Percentiles rank a stretch among this genome's conserved stretches.
phyloP scores from a whole-genome alignment of 169 alveolate genomes.

The Plasmodium knowlesi region DNA sequence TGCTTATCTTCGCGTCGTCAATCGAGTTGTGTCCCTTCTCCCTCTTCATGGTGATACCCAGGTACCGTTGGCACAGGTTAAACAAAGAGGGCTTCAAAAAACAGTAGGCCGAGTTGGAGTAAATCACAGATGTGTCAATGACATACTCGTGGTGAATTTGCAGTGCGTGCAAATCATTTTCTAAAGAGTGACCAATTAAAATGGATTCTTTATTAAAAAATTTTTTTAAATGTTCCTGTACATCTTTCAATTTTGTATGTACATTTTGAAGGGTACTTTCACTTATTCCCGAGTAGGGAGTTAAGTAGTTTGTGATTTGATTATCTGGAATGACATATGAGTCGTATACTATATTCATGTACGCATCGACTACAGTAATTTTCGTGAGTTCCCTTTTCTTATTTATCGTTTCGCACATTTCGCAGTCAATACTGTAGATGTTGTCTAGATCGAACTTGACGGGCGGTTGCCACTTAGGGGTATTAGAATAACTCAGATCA shows the following conservation, averaged over 20 bases:
- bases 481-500: neutral
- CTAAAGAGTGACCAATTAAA: constrained; percentile 78
- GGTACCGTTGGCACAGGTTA: constrained; percentile 65
- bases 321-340: constrained; percentile 75
- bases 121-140: constrained; percentile 75
- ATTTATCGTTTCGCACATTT: constrained; percentile 76
- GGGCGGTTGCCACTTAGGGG: neutral
- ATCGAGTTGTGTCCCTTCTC: constrained; percentile 78
- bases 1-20: constrained; percentile 75
- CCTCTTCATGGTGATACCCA: constrained; percentile 72
- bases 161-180: constrained; percentile 77
- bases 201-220: constrained; percentile 70
- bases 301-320: constrained; percentile 75
- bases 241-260: constrained; percentile 65
- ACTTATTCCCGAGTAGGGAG: constrained; percentile 79
- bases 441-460: constrained; percentile 60
- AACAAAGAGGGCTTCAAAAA: constrained; percentile 58
- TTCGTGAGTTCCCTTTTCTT: constrained; percentile 72
- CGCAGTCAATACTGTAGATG: constrained; percentile 79
- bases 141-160: constrained; percentile 68
- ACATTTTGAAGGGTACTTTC: constrained; percentile 73
- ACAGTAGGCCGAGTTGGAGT: constrained; percentile 1
- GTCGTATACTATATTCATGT: constrained; percentile 76
- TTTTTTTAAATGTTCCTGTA: constrained; percentile 65
- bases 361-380: constrained; percentile 77